A percentile compares a stretch with the other conserved stretches of the same genome.
These are phyloP conservation scores for Luffa aegyptiaca DNA, from an alignment of 306 rosid genomes.

Conservation along the genomic window DNA sequence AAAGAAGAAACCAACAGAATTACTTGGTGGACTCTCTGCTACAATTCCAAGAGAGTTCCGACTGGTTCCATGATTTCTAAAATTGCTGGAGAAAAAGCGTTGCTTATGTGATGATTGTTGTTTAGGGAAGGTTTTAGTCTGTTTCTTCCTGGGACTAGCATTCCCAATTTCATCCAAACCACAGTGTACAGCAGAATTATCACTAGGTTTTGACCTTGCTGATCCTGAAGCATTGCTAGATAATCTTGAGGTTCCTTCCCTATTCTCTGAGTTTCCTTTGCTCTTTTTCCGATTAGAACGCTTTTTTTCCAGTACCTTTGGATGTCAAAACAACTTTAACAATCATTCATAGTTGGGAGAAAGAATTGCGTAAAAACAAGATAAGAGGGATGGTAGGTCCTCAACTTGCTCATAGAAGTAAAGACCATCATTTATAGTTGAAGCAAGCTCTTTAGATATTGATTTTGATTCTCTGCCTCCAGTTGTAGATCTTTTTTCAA, in stretches of 20 bases:
- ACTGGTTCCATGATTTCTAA: slow-evolving; percentile 64
- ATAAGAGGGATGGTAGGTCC: slow-evolving; percentile 7
- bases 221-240: slow-evolving; percentile 35
- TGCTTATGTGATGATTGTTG: slow-evolving; percentile 61
- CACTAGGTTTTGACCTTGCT: slow-evolving; percentile 44
- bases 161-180: slow-evolving; percentile 48
- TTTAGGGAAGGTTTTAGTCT: slow-evolving; percentile 39
- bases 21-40: slow-evolving; percentile 93
- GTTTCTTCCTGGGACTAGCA: slow-evolving; percentile 62
- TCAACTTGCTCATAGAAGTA: slow-evolving; percentile 87
- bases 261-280: slow-evolving; percentile 32
- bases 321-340: slow-evolving; percentile 10
- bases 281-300: slow-evolving; percentile 59
- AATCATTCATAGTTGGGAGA: background rate
- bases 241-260: slow-evolving; percentile 49
- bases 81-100: slow-evolving; percentile 76
- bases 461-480: slow-evolving; percentile 50
- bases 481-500: slow-evolving; percentile 27
- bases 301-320: slow-evolving; percentile 67
- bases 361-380: background rate
- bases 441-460: slow-evolving; percentile 81
- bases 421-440: slow-evolving; percentile 85
- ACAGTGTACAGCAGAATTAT: slow-evolving; percentile 28
- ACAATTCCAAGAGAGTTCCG: slow-evolving; percentile 57
- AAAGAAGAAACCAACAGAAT: slow-evolving; percentile 93